These are phyloP conservation scores for Monilinia laxa DNA, from an alignment of 2,329 filamentous ascomycete genomes.

Conservation along the genomic window DNA sequence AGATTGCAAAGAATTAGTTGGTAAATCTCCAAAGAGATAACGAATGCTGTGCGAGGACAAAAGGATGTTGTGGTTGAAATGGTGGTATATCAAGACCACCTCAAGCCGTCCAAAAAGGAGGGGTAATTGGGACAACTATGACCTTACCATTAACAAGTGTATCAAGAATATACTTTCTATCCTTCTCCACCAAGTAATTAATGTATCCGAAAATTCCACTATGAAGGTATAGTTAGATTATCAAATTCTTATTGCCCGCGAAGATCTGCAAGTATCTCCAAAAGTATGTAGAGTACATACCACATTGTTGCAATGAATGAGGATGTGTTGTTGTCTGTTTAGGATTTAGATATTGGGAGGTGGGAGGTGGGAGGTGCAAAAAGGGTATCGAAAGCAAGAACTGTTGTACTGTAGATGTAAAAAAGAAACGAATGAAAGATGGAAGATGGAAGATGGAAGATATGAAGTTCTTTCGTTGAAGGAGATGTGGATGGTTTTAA, in stretches of 20 bases:
- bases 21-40: neutral
- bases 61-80: neutral
- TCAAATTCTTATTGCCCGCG: constrained; percentile 19
- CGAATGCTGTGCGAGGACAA: neutral
- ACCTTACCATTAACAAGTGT: constrained; percentile 81
- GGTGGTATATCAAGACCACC: constrained; percentile 1
- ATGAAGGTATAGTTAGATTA: constrained; percentile 20
- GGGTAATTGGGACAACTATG: constrained; percentile 10
- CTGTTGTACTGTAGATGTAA: constrained; percentile 1
- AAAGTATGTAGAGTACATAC: constrained; percentile 27
- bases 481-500: constrained; percentile 22
- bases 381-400: constrained; percentile 21
- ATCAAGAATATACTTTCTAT: constrained; percentile 92
- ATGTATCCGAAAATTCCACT: constrained; percentile 98
- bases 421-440: neutral
- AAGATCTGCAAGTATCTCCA: neutral
- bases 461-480: neutral
- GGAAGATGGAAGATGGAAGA: constrained; percentile 7
- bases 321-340: constrained; percentile 1
- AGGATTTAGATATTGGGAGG: constrained; percentile 5
- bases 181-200: constrained; percentile 98
- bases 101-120: constrained; percentile 11
- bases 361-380: constrained; percentile 1
- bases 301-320: constrained; percentile 31
- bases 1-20: constrained; percentile 11